Percentiles rank a stretch among this genome's conserved stretches.
These are phyloP conservation scores for Fusarium brachygibbosum DNA, from an alignment of 2,329 filamentous ascomycete genomes.

Conservation along the genomic window DNA sequence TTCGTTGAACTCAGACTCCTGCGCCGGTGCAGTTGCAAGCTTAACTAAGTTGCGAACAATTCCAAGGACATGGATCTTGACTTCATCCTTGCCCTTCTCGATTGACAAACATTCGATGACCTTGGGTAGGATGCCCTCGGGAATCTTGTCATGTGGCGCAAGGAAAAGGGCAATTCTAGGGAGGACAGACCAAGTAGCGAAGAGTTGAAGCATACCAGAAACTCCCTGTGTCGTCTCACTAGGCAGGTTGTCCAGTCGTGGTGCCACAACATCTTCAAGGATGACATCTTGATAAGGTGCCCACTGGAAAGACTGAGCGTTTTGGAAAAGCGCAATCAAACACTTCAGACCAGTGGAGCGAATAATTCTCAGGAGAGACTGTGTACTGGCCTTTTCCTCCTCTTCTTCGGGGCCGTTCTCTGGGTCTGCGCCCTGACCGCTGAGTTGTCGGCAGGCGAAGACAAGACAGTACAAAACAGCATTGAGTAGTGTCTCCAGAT, in stretches of 20 bases:
- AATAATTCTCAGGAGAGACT: constrained; percentile 74
- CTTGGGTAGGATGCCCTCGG: constrained; percentile 75
- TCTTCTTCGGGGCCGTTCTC: constrained; percentile 57
- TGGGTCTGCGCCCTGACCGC: constrained; percentile 54
- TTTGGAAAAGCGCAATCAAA: constrained; percentile 81
- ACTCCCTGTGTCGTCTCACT: constrained; percentile 90
- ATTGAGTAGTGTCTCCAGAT: constrained; percentile 77
- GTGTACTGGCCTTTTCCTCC: constrained; percentile 59
- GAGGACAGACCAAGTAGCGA: constrained; percentile 83
- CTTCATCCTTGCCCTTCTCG: constrained; percentile 84
- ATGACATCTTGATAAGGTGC: constrained; percentile 77
- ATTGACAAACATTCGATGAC: constrained; percentile 79
- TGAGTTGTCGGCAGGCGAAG: constrained; percentile 73
- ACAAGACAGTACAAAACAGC: constrained; percentile 86
- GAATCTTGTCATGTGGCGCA: constrained; percentile 55
- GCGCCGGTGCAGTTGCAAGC: constrained; percentile 67
- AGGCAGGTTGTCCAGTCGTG: constrained; percentile 82
- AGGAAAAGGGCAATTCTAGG: constrained; percentile 78
- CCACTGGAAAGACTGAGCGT: constrained; percentile 80
- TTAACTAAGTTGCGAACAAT: constrained; percentile 79
- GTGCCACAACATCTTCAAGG: constrained; percentile 80
- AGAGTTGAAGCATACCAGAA: constrained; percentile 83
- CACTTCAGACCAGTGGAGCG: constrained; percentile 85
- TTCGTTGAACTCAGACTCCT: constrained; percentile 69
- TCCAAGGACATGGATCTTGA: constrained; percentile 84